Evolutionary conservation across 257 asterid species (phyloP), one percentile per base, ranked within the genome.

Genomic region (Solanum dulcamara): DNA sequence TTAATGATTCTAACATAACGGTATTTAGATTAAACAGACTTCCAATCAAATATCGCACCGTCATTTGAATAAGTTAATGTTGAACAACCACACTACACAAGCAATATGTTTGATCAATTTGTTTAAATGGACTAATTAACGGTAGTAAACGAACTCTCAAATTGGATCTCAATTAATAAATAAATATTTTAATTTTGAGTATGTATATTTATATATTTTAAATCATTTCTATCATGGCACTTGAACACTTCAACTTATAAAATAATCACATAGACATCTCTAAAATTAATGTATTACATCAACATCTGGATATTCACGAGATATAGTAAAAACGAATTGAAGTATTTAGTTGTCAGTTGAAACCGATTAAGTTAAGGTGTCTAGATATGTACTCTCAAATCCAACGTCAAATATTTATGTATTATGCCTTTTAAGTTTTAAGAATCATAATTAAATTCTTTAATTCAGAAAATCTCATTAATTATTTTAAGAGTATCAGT

Each of bases 141-240:
- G 9, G 22, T 57, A n/a, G n/a, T 9, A 10, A 57, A n/a, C n/a
- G n/a, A n/a, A n/a, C n/a, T n/a, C n/a, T 8, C 26, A 22, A 57
- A 22, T 48, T 57, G 22, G 13, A 3, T 26, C 10, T 57, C 22
- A 22, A 6, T 9, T 57, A 2, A 57, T 2, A 9, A 57, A 57
- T 4, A n/a, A n/a, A n/a, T n/a, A n/a, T n/a, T n/a, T n/a, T n/a
- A n/a, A n/a, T n/a, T n/a, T n/a, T n/a, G n/a, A n/a, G n/a, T n/a
- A 2, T 22, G 10, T 1, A 9, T n/a, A 10, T 4, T 22, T n/a
- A 57, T 0, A n/a, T 0, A 57, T 2, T 6, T 10, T 6, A 3
- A 22, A 0, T 57, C 0, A 12, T 55, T 2, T 22, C 8, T 0
- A 5, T 9, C 1, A 55, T 22, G 14, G 22, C n/a, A 55, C 22